Percentiles rank a stretch among this genome's conserved stretches.
These are phyloP conservation scores for Thalassiosira oceanica DNA, from an alignment of 352 stramenopile genomes.

Conservation along the genomic window DNA sequence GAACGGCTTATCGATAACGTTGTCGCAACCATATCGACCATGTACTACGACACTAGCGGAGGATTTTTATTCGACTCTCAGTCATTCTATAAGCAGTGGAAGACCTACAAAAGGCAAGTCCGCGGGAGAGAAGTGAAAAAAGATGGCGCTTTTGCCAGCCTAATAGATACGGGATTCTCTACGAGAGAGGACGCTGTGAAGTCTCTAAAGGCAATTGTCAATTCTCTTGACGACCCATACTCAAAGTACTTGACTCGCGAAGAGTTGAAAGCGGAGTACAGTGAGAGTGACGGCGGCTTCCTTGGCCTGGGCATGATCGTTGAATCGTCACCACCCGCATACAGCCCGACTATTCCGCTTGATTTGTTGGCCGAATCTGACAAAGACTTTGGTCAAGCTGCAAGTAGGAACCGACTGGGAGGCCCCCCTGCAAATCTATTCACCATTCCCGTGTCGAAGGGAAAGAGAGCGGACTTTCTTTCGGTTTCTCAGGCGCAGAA, in stretches of 20 bases:
- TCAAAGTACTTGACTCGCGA: constrained; percentile 75
- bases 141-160: constrained; percentile 7
- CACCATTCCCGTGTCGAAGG: constrained; percentile 6
- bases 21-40: constrained; percentile 69
- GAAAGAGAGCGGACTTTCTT: constrained; percentile 27
- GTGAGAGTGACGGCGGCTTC: constrained; percentile 56
- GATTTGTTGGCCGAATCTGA: constrained; percentile 18
- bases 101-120: constrained; percentile 26
- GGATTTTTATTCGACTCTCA: constrained; percentile 62
- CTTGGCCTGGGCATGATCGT: constrained; percentile 68
- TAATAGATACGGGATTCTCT: constrained; percentile 32
- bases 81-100: constrained; percentile 67
- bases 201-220: constrained; percentile 64
- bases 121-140: constrained; percentile 9
- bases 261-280: constrained; percentile 61
- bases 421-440: constrained; percentile 5
- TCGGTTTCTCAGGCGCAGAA: constrained; percentile 41
- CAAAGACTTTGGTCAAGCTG: constrained; percentile 1
- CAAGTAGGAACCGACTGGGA: background rate
- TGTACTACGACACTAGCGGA: constrained; percentile 78
- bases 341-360: constrained; percentile 2
- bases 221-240: constrained; percentile 68
- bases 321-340: constrained; percentile 19
- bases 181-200: constrained; percentile 58
- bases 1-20: constrained; percentile 52